A percentile compares a stretch with the other conserved stretches of the same genome.
phyloP scores from a whole-genome alignment of 176 grass and related monocot species.

The Hyparrhenia diplandra region DNA sequence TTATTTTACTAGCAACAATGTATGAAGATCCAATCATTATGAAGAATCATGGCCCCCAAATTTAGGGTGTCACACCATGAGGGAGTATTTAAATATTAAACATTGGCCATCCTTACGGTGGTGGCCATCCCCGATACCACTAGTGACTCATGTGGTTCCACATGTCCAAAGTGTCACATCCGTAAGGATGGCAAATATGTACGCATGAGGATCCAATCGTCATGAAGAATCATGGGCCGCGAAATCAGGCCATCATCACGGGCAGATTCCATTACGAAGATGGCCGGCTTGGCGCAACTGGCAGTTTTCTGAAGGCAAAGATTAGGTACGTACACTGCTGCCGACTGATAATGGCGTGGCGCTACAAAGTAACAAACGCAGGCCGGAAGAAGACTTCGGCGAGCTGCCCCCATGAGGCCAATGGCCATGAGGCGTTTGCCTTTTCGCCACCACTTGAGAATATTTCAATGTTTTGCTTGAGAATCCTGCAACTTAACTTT shows the following conservation, averaged over 20 bases:
- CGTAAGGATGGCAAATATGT: no score
- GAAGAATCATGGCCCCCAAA: slow-evolving; percentile 7
- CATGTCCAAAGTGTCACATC: no score
- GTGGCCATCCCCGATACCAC: no score
- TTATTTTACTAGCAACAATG: background rate
- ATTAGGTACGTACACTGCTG: background rate
- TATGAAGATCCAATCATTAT: background rate
- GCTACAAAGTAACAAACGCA: slow-evolving; percentile 7
- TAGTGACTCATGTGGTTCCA: no score
- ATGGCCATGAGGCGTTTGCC: background rate
- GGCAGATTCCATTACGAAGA: background rate
- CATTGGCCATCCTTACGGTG: no score
- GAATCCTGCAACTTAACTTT: slow-evolving; percentile 18
- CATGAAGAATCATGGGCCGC: no score
- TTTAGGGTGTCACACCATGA: no score
- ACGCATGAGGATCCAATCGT: no score
- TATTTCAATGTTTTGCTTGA: slow-evolving; percentile 13
- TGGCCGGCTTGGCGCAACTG: background rate
- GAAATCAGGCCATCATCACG: background rate
- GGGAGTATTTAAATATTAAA: no score
- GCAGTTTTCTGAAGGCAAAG: background rate
- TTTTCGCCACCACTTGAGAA: background rate
- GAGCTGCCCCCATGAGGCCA: background rate
- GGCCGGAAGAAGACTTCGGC: background rate
- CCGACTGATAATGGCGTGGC: background rate